A percentile compares a stretch with the other conserved stretches of the same genome.
These are phyloP conservation scores for Exserohilum turcica DNA, from an alignment of 2,329 filamentous ascomycete species.

Conservation along the genomic window DNA sequence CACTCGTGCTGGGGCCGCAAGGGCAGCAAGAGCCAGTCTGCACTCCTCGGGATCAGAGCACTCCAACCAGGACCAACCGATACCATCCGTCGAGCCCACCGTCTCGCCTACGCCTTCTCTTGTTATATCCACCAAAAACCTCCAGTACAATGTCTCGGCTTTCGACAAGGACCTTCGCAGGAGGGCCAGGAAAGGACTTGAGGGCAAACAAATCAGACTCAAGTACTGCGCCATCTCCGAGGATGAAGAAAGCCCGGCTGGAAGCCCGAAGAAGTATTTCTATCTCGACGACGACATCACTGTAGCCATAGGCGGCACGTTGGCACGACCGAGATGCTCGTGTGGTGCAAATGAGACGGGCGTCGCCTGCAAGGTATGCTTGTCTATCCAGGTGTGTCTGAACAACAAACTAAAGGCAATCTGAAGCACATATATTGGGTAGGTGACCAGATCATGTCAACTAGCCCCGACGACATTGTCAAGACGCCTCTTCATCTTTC, in stretches of 20 bases:
- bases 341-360: slow-evolving; percentile 44
- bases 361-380: slow-evolving; percentile 43
- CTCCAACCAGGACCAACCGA: slow-evolving; percentile 29
- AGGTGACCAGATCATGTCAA: slow-evolving; percentile 41
- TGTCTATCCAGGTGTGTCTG: background rate
- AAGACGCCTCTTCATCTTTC: slow-evolving; percentile 37
- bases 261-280: slow-evolving; percentile 36
- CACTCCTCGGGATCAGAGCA: slow-evolving; percentile 22
- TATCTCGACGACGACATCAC: slow-evolving; percentile 46
- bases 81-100: slow-evolving; percentile 28
- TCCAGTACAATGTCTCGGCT: slow-evolving; percentile 42
- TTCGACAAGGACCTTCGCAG: slow-evolving; percentile 40
- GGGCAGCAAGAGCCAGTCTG: slow-evolving; percentile 29
- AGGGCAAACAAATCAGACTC: slow-evolving; percentile 43
- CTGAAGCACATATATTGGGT: slow-evolving; percentile 48
- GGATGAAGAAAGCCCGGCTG: slow-evolving; percentile 26
- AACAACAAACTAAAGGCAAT: slow-evolving; percentile 4
- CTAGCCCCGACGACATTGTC: slow-evolving; percentile 26
- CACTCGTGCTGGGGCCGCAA: slow-evolving; percentile 44
- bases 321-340: slow-evolving; percentile 37
- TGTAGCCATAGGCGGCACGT: slow-evolving; percentile 38
- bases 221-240: slow-evolving; percentile 41
- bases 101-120: slow-evolving; percentile 39
- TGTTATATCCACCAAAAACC: slow-evolving; percentile 42
- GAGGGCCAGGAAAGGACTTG: slow-evolving; percentile 39